Percentiles rank a stretch among this genome's conserved stretches.
phyloP scores from a whole-genome alignment of 805 yeast genomes.

The Torulaspora indica region DNA sequence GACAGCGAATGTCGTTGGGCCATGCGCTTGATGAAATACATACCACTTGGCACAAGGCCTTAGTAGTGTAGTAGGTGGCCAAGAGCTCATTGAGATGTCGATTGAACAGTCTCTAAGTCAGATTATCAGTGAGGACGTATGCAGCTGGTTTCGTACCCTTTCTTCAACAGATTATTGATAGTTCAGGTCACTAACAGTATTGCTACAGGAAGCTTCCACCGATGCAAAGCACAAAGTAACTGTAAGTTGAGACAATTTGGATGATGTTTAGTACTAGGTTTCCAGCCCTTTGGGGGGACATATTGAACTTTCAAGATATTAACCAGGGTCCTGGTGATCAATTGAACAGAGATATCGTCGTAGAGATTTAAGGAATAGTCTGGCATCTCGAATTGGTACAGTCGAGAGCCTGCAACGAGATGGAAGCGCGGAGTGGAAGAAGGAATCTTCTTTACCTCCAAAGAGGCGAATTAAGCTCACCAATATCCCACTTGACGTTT shows the following conservation, averaged over 20 bases:
- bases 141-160: not conserved
- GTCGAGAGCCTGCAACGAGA: not conserved
- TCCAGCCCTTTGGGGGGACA: not conserved
- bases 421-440: not conserved
- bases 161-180: not conserved
- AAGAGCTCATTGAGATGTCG: conserved; percentile 13
- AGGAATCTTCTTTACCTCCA: conserved; percentile 9
- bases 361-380: conserved; percentile 33
- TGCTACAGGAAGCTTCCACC: conserved; percentile 7
- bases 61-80: not conserved
- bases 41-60: not conserved
- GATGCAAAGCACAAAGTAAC: conserved; percentile 17
- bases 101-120: conserved; percentile 18
- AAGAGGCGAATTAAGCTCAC: conserved; percentile 26
- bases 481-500: conserved; percentile 29
- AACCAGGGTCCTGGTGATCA: conserved; percentile 3
- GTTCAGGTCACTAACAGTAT: conserved; percentile 8
- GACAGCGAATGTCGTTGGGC: not conserved
- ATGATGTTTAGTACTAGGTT: not conserved
- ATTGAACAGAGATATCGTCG: conserved; percentile 30
- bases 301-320: not conserved
- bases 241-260: conserved; percentile 14
- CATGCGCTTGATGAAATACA: not conserved
- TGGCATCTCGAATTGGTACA: conserved; percentile 28
- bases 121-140: conserved; percentile 22